A percentile compares a stretch with the other conserved stretches of the same genome.
These are phyloP conservation scores for Phytophthora fragariae DNA, from an alignment of 352 stramenopile genomes.

Conservation along the genomic window DNA sequence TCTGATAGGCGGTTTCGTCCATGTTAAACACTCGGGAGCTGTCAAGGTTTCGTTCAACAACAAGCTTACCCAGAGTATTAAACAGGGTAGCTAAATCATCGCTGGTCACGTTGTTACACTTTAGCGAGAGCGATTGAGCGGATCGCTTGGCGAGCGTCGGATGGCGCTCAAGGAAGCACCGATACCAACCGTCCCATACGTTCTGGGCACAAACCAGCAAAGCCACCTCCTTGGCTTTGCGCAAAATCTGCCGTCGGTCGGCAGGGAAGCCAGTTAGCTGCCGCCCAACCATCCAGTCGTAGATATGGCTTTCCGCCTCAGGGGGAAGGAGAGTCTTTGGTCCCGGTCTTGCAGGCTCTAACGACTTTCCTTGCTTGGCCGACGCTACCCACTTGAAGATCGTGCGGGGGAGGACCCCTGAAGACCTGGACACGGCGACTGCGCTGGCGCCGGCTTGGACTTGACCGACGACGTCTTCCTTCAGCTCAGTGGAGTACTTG, in stretches of 20 bases:
- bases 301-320: constrained; percentile 16
- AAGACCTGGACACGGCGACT: neutral
- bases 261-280: constrained; percentile 26
- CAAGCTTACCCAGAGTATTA: constrained; percentile 11
- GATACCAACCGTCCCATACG: constrained; percentile 29
- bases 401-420: neutral
- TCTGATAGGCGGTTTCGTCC: constrained; percentile 7
- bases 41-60: constrained; percentile 8
- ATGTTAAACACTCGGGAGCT: neutral
- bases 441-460: neutral
- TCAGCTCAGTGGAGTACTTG: neutral
- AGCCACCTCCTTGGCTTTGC: constrained; percentile 17
- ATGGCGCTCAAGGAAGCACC: constrained; percentile 24
- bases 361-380: neutral
- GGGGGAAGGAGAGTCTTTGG: constrained; percentile 4
- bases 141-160: constrained; percentile 5
- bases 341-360: neutral
- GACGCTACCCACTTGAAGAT: constrained; percentile 8
- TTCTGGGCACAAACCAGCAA: constrained; percentile 1
- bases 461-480: neutral
- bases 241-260: constrained; percentile 15
- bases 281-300: constrained; percentile 27
- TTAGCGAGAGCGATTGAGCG: constrained; percentile 18
- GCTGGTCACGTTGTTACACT: constrained; percentile 17
- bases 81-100: constrained; percentile 21